phyloP scores from a whole-genome alignment of 2,329 filamentous ascomycete species.

The Aaosphaeria pasadenensis region DNA sequence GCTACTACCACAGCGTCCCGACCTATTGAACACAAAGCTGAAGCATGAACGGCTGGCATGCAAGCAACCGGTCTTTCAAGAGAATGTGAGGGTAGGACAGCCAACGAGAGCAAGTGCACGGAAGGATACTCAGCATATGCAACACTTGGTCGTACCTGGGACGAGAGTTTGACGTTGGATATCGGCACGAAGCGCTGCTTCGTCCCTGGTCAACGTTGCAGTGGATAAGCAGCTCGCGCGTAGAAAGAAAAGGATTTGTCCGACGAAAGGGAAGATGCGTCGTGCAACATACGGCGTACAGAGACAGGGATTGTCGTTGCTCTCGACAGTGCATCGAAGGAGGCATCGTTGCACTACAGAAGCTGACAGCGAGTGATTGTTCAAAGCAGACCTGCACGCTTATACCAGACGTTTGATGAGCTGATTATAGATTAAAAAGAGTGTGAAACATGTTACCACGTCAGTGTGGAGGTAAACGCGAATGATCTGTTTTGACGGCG shows the following conservation, averaged over 20 bases:
- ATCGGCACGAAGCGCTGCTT: constrained; percentile 5
- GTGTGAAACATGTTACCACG: too few species aligned
- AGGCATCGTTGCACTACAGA: constrained; percentile 8
- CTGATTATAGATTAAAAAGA: too few species aligned
- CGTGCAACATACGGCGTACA: constrained; percentile 7
- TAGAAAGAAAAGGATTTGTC: constrained; percentile 1
- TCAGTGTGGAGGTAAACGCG: too few species aligned
- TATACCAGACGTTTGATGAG: too few species aligned
- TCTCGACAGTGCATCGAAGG: background rate
- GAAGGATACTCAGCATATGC: constrained; percentile 5
- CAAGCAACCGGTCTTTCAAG: constrained; percentile 1
- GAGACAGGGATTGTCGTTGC: constrained; percentile 1
- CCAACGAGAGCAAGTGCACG: constrained; percentile 1
- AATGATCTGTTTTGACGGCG: too few species aligned
- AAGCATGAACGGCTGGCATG: background rate
- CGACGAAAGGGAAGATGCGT: constrained; percentile 2
- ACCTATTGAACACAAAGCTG: background rate
- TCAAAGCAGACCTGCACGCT: too few species aligned
- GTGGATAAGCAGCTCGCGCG: constrained; percentile 1
- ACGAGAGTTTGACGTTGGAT: constrained; percentile 1
- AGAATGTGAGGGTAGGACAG: constrained; percentile 3
- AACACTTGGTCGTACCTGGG: constrained; percentile 4
- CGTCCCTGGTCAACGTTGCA: constrained; percentile 9
- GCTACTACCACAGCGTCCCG: too few species aligned
- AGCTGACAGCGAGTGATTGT: constrained; percentile 3